Evolutionary conservation across 2,329 filamentous ascomycete genomes (phyloP), one percentile per base, ranked within the genome.

Genomic region (Neodidymelliopsis sp.): DNA sequence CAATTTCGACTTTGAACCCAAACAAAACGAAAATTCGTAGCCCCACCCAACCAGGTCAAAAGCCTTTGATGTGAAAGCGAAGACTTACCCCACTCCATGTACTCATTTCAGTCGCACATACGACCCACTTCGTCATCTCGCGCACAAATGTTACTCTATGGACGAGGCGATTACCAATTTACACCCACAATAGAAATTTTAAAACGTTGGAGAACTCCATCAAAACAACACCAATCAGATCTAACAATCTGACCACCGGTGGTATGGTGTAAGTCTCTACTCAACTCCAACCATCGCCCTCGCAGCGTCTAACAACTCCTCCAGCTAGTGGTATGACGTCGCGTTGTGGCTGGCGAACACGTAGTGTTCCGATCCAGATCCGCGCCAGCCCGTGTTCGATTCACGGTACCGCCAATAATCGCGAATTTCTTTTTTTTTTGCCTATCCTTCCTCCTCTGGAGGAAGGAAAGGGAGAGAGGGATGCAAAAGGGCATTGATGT

Each of bases 371-470:
- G 48, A 45, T 51, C 41, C 48, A 51, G 41, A 45, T 51, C 48
- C 48, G 48, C 41, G 48, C 48, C 48, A 51, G 48, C 48, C 48
- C 41, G 48, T 45, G 48, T 51, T 51, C 48, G 48, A 51, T 51
- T 45, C 48, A 45, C 48, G 41, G 48, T 51, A 51, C 41, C 37
- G 48, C 48, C 48, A 51, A 37, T 37, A 15, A 25, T 23, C 25
- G 34, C 19, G 23, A 37, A 12, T 24, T 24, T 24, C n/a, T 37
- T 37, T 37, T 37, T 37, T 31, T 31, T 31, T 31, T 11, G 3
- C 2, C 8, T 6, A 9, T 4, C 28, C 5, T 2, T 7, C 2
- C n/a, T n/a, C n/a, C n/a, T n/a, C n/a, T n/a, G n/a, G n/a, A n/a
- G n/a, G n/a, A n/a, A n/a, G n/a, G n/a, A n/a, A n/a, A n/a, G n/a